phyloP scores from a whole-genome alignment of 768 basidiomycete genomes.

The Lentinula lateritia region DNA sequence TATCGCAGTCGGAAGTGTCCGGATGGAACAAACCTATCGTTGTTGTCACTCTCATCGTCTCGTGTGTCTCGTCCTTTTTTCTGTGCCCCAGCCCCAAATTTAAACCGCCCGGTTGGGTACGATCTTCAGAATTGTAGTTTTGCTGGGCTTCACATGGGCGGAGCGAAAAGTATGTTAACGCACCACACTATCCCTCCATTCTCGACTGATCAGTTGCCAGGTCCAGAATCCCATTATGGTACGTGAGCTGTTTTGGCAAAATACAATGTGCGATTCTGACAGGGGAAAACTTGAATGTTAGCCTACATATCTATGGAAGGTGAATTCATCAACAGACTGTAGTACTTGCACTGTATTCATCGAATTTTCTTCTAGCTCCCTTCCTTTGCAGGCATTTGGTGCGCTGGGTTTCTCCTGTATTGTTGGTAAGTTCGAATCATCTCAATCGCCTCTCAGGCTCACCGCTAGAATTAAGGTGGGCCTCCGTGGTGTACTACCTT shows the following conservation, averaged over 20 bases:
- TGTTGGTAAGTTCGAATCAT: conserved; percentile 2
- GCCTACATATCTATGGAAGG: conserved; percentile 9
- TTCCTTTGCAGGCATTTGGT: conserved; percentile 9
- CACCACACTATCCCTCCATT: not conserved
- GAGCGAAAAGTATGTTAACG: conserved; percentile 3
- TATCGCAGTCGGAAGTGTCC: conserved; percentile 8
- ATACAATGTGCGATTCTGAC: not conserved
- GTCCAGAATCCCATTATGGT: conserved; percentile 9
- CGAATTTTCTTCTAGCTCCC: not conserved
- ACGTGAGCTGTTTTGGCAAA: not conserved
- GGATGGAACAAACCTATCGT: conserved; percentile 9
- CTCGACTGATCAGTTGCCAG: not conserved
- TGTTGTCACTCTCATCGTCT: conserved; percentile 4
- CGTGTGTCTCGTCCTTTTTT: not conserved
- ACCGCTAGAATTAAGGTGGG: not conserved
- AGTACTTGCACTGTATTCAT: not conserved
- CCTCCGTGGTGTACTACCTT: conserved; percentile 9
- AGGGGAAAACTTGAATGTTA: not conserved
- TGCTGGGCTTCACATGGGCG: conserved; percentile 6
- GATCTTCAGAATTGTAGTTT: not conserved
- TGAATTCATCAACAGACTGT: not conserved
- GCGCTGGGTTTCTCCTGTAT: conserved; percentile 7
- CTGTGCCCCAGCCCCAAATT: not conserved
- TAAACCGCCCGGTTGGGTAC: not conserved
- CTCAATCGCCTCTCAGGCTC: not conserved